phyloP scores from a whole-genome alignment of 2,329 filamentous ascomycete species.

The Arthrobotrys iridis region DNA sequence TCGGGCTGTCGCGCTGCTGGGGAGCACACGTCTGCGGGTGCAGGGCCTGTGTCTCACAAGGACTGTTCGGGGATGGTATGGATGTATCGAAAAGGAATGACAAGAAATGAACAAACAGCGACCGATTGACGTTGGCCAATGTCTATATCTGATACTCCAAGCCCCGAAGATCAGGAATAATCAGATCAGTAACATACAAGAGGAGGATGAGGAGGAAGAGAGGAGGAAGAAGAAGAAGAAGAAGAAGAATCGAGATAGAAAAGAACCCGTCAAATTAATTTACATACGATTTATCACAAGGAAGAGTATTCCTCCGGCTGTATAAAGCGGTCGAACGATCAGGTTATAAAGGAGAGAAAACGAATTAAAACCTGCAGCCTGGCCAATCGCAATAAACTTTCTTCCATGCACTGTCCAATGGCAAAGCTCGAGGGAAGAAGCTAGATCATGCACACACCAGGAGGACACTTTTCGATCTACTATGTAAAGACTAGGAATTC shows the following conservation, averaged over 20 bases:
- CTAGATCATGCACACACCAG: constrained; percentile 16
- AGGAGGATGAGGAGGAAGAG: too few species aligned
- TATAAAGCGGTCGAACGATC: constrained; percentile 6
- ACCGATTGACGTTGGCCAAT: not conserved
- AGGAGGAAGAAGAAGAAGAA: not conserved
- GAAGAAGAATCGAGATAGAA: not conserved
- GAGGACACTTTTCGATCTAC: constrained; percentile 6
- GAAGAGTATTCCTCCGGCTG: not conserved
- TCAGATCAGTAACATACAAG: not conserved
- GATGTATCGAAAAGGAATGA: constrained; percentile 11
- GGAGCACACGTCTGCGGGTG: constrained; percentile 20
- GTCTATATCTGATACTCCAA: not conserved
- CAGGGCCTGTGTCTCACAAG: constrained; percentile 23
- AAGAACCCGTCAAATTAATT: constrained; percentile 2
- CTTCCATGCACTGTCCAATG: constrained; percentile 11
- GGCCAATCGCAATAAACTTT: constrained; percentile 2
- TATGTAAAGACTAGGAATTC: constrained; percentile 11
- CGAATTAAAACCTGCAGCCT: constrained; percentile 6
- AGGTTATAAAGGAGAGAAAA: constrained; percentile 29
- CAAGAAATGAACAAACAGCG: constrained; percentile 1
- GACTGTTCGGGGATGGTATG: constrained; percentile 21
- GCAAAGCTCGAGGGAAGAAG: constrained; percentile 2
- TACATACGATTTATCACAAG: constrained; percentile 6
- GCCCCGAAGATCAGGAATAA: not conserved
- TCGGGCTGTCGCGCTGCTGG: constrained; percentile 20